Percentiles rank a stretch among this genome's conserved stretches.
phyloP scores from a whole-genome alignment of 2,329 filamentous ascomycete species.

The Aspergillus pseudotamarii region DNA sequence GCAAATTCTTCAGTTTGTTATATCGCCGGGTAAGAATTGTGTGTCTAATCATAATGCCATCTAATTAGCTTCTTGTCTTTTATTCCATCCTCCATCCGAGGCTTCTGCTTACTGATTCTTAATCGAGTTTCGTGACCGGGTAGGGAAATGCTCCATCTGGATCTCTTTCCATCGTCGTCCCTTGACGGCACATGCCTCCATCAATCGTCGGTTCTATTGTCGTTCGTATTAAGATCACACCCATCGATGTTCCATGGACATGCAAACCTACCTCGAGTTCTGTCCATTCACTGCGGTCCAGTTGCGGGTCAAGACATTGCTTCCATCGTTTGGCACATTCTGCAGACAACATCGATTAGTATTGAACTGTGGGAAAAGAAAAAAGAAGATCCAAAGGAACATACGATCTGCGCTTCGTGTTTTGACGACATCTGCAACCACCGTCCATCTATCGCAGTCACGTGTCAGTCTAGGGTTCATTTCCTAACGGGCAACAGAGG shows the following conservation, averaged over 20 bases:
- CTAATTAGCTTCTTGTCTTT: not conserved
- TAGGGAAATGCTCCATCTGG: not conserved
- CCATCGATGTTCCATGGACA: not conserved
- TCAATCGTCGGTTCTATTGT: not conserved
- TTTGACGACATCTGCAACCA: slow-evolving; percentile 2
- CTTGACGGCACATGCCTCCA: not conserved
- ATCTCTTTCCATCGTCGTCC: slow-evolving; percentile 1
- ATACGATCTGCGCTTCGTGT: slow-evolving; percentile 1
- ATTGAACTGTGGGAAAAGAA: too few species aligned
- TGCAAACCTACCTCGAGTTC: not conserved
- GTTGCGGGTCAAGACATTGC: not conserved
- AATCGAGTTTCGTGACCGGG: not conserved
- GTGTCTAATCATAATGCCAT: not conserved
- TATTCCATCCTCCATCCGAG: too few species aligned
- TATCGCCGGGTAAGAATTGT: not conserved
- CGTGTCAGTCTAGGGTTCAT: not conserved
- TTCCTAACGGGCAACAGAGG: not conserved
- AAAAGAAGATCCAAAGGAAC: not conserved
- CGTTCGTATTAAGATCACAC: not conserved
- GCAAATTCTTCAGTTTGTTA: not conserved
- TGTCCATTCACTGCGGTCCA: slow-evolving; percentile 1
- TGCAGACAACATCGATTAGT: not conserved
- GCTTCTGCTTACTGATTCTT: not conserved
- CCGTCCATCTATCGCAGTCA: not conserved
- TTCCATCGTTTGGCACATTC: slow-evolving; percentile 2